phyloP scores from a whole-genome alignment of 306 rosid genomes.

The barrel medic (Medicago truncatula) region DNA sequence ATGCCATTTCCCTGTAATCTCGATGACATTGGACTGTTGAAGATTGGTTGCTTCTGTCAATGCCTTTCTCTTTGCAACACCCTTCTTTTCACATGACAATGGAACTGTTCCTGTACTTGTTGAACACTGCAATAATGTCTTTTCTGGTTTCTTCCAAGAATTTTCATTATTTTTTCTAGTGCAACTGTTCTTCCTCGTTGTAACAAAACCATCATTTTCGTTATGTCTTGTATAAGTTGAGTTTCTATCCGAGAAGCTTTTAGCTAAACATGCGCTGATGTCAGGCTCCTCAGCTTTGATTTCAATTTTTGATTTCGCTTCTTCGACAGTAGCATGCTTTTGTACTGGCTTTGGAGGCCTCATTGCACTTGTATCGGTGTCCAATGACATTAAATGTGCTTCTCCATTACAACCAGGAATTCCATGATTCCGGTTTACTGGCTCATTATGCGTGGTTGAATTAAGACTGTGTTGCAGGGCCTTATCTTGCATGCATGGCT shows the following conservation, averaged over 20 bases:
- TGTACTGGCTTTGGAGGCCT: constrained; percentile 30
- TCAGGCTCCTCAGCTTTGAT: constrained; percentile 39
- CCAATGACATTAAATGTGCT: constrained; percentile 24
- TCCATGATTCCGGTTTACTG: constrained; percentile 36
- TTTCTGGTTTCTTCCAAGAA: constrained; percentile 39
- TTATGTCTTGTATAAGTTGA: constrained; percentile 48
- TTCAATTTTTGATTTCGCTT: constrained; percentile 33
- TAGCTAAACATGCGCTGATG: background rate
- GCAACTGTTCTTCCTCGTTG: constrained; percentile 55
- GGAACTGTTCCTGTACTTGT: constrained; percentile 30
- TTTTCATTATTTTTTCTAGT: constrained; percentile 42
- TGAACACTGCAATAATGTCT: constrained; percentile 28
- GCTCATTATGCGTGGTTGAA: constrained; percentile 37
- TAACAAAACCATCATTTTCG: constrained; percentile 64
- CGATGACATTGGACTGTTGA: constrained; percentile 42
- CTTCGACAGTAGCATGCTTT: constrained; percentile 10
- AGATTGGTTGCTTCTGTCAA: constrained; percentile 75
- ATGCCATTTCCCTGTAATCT: constrained; percentile 77
- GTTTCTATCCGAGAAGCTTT: constrained; percentile 37
- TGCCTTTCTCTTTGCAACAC: constrained; percentile 52
- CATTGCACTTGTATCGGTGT: background rate
- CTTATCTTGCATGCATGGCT: constrained; percentile 35
- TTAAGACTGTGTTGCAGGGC: constrained; percentile 35
- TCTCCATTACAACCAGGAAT: constrained; percentile 30
- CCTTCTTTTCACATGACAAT: constrained; percentile 35